phyloP scores from a whole-genome alignment of 257 asterid species.

The Solanum paucissectum region DNA sequence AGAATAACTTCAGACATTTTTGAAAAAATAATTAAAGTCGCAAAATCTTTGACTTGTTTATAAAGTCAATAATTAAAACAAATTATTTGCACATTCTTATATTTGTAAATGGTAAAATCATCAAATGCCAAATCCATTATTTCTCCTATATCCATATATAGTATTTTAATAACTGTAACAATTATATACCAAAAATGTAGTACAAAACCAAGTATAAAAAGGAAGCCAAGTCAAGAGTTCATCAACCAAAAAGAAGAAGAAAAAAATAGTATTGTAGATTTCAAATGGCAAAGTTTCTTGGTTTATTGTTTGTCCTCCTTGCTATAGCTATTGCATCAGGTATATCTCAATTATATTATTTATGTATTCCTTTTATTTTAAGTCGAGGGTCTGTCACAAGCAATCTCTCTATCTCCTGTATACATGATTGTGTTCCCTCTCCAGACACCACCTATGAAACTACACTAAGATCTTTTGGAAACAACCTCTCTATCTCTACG shows the following conservation, averaged over 20 bases:
- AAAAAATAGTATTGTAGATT: not conserved
- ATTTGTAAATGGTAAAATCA: not conserved
- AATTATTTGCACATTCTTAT: not conserved
- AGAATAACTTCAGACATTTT: not conserved
- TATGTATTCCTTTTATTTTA: not conserved
- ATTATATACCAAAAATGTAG: not conserved
- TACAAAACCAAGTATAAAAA: not conserved
- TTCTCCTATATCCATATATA: not conserved
- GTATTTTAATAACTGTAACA: not conserved
- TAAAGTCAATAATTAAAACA: not conserved
- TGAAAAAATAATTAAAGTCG: not conserved
- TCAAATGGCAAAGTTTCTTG: not conserved
- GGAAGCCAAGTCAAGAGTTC: not conserved
- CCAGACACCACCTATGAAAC: not conserved
- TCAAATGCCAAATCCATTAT: not conserved
- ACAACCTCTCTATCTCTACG: no score
- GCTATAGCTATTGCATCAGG: not conserved
- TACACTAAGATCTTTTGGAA: fast-evolving
- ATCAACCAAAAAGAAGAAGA: not conserved
- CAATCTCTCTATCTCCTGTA: not conserved
- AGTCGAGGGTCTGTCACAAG: no score
- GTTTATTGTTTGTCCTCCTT: not conserved
- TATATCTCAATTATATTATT: not conserved
- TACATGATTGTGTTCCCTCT: not conserved
- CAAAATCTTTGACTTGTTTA: not conserved